Percentiles rank a stretch among this genome's conserved stretches.
Evolutionary conservation across 2,329 filamentous ascomycete species (phyloP).

Genomic region (Cryphonectria nitschkei): DNA sequence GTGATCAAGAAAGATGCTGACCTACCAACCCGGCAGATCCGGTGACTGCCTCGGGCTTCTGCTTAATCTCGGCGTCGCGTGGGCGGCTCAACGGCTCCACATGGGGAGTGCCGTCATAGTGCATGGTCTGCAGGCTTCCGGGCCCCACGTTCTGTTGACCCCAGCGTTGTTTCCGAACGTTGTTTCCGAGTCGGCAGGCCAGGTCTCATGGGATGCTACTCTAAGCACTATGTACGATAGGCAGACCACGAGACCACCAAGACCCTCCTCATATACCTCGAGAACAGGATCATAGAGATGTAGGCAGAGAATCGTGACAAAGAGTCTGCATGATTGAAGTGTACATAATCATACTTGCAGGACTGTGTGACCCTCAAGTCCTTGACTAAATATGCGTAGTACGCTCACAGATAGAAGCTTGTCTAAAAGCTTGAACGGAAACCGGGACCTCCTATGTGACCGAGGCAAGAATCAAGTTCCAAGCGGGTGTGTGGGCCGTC

Average conservation of each 20-base stretch:
- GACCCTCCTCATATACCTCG: neutral
- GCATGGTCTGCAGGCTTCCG: slow-evolving; percentile 10
- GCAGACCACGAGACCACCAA: neutral
- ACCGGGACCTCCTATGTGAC: neutral
- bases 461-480: neutral
- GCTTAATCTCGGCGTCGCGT: slow-evolving; percentile 1
- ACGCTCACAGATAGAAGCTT: neutral
- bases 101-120: slow-evolving; percentile 10
- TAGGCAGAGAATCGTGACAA: neutral
- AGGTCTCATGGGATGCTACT: neutral
- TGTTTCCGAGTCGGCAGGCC: neutral
- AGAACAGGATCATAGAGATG: neutral
- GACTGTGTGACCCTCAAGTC: neutral
- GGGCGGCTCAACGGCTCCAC: slow-evolving; percentile 7
- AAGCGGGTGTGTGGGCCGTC: neutral
- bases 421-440: neutral
- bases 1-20: slow-evolving; percentile 2
- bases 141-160: neutral
- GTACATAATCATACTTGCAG: neutral
- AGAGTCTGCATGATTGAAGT: too few species aligned
- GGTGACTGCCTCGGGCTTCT: neutral
- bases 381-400: neutral
- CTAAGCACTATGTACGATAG: neutral
- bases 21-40: neutral
- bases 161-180: slow-evolving; percentile 4